Base-by-base conservation (phyloP, 768 basidiomycete genomes). In the Hericium rajendrae region DNA sequence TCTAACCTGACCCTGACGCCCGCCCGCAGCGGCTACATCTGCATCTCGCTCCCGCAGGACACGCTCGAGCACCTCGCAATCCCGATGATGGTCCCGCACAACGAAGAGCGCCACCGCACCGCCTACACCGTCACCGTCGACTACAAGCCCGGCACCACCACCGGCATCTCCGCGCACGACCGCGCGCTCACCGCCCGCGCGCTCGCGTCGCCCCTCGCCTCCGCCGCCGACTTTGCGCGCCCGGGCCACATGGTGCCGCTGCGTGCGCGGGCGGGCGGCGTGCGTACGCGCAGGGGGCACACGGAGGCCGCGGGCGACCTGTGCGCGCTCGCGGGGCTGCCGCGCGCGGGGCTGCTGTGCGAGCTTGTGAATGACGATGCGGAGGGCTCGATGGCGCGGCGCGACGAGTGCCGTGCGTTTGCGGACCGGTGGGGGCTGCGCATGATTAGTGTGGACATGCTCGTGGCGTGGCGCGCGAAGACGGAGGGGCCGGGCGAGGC, bases 91-190 rank as follows among this genome's bases (percentile, higher is more conserved):
- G 85, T 94, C n/a, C 78, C 83, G 1, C 73, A 79, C 32, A 97
- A 97, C 70, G 83, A 93, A 66, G 97, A 99, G 63, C 82, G 83
- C 40, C 90, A 94, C 69, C 81, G 83, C 48, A 99, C 97, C 0
- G 97, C 97, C 0, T 99, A 98, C 74, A 93, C 94, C 8, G 75
- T 97, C 59, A 98, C 97, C 0, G 88, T 95, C 50, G 97, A 99
- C 72, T 94, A 94, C 70, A 87, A 81, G 65, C 80, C 91, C 60
- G 92, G 89, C 2, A 95, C 91, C 4, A 85, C 91, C 3, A 99
- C 97, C 16, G 97, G 97, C 24, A 99, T 99, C 64, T 97, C 95
- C 39, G 95, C 95, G 4, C 86, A 92, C 70, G 97, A 99, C 73
- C 86, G 97, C 56, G 85, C 89, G 38, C 75, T 94, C 55, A 95